phyloP scores from a whole-genome alignment of 2,329 filamentous ascomycete genomes.

The Lachnellula suecica region DNA sequence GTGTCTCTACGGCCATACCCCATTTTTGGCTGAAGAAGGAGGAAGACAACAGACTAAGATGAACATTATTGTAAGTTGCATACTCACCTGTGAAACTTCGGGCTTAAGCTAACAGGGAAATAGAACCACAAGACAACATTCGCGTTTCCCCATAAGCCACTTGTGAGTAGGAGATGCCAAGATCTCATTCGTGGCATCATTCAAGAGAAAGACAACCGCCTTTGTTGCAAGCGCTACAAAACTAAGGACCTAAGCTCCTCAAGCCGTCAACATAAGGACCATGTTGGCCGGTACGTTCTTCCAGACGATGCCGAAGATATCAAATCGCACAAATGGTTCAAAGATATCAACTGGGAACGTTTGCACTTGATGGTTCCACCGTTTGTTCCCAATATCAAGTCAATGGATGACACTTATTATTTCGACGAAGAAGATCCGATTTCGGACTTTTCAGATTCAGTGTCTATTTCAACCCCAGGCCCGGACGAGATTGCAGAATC shows the following conservation, averaged over 20 bases:
- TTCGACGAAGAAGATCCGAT: constrained; percentile 83
- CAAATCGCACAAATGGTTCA: constrained; percentile 86
- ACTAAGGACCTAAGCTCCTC: constrained; percentile 55
- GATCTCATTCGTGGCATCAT: constrained; percentile 74
- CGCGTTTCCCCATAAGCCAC: constrained; percentile 64
- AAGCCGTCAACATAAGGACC: constrained; percentile 30
- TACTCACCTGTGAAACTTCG: not conserved
- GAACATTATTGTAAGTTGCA: constrained; percentile 69
- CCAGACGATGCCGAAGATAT: constrained; percentile 85
- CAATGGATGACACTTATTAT: constrained; percentile 77
- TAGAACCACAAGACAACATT: constrained; percentile 71
- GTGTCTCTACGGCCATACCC: constrained; percentile 89
- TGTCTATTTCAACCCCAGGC: constrained; percentile 13
- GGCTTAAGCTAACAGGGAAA: constrained; percentile 18
- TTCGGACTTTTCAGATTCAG: constrained; percentile 57
- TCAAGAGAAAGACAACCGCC: constrained; percentile 69
- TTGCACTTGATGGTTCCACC: constrained; percentile 72
- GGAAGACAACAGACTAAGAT: constrained; percentile 76
- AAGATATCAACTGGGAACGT: constrained; percentile 72
- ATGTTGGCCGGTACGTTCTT: constrained; percentile 67
- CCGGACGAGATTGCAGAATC: constrained; percentile 29
- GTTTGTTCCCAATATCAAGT: constrained; percentile 72
- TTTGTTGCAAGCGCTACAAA: constrained; percentile 75
- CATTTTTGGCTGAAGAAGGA: constrained; percentile 78
- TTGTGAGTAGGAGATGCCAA: constrained; percentile 69